A percentile compares a stretch with the other conserved stretches of the same genome.
Evolutionary conservation across 2,329 filamentous ascomycete genomes (phyloP).

Genomic region (Orbilia quercus): DNA sequence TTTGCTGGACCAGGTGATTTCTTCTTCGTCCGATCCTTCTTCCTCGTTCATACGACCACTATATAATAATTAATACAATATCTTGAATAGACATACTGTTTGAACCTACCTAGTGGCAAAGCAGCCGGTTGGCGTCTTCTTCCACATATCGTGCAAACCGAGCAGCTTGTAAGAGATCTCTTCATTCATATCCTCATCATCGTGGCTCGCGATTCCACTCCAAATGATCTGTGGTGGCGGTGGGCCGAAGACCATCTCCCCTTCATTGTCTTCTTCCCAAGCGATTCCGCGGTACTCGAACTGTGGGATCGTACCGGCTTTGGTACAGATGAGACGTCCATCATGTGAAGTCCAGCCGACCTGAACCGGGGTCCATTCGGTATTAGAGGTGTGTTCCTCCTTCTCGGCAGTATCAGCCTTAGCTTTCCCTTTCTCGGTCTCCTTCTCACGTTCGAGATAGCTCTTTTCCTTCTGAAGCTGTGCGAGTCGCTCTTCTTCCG

Average conservation of each 20-base stretch:
- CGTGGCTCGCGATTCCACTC: constrained; percentile 5
- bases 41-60: background rate
- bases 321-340: constrained; percentile 14
- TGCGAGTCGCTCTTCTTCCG: constrained; percentile 3
- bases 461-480: constrained; percentile 9
- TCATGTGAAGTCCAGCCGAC: constrained; percentile 35
- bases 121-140: constrained; percentile 21
- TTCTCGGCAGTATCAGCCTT: too few relatives aligned
- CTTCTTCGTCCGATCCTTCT: constrained; percentile 1
- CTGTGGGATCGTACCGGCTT: constrained; percentile 30
- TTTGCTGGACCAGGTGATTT: constrained; percentile 32
- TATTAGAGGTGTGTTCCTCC: too few relatives aligned
- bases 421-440: background rate
- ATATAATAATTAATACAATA: too few relatives aligned
- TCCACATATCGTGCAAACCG: constrained; percentile 21
- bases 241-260: background rate
- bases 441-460: constrained; percentile 1
- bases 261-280: constrained; percentile 4
- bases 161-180: constrained; percentile 38
- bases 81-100: too few relatives aligned
- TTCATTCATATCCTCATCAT: constrained; percentile 35
- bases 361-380: constrained; percentile 31
- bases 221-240: constrained; percentile 11
- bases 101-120: constrained; percentile 21
- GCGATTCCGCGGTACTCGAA: constrained; percentile 11